Conservation (phyloP, 2,329 filamentous ascomycete genomes). For the Monosporascus ibericus region DNA sequence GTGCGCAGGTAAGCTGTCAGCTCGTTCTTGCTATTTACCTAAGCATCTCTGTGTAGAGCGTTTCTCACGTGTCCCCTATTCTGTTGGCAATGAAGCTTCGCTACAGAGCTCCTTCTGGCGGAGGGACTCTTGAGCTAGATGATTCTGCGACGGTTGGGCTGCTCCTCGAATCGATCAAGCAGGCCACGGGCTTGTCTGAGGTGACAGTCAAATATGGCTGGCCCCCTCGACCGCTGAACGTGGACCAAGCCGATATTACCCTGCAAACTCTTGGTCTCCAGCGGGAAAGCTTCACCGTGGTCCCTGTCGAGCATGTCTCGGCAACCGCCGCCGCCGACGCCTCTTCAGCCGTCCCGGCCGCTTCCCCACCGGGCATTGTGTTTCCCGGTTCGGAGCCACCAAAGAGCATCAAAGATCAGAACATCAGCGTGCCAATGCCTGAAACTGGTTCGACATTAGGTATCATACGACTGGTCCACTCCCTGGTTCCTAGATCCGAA, state of each 20-base stretch:
- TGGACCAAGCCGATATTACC: slow-evolving; percentile 44
- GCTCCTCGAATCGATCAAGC: slow-evolving; percentile 54
- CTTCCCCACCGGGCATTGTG: background rate
- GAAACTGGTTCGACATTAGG: slow-evolving; percentile 45
- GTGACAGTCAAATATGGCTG: slow-evolving; percentile 83
- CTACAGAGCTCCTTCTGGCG: slow-evolving; percentile 68
- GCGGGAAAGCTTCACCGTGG: slow-evolving; percentile 46
- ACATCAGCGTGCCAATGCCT: slow-evolving; percentile 43
- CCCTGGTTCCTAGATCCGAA: background rate
- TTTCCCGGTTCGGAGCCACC: slow-evolving; percentile 2
- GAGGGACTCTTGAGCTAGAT: slow-evolving; percentile 61
- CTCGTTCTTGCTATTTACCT: background rate
- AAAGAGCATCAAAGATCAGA: slow-evolving; percentile 30
- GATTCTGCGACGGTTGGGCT: slow-evolving; percentile 61
- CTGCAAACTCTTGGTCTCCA: slow-evolving; percentile 43
- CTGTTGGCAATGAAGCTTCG: slow-evolving; percentile 58
- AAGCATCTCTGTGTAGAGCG: background rate
- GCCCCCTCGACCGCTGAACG: slow-evolving; percentile 65
- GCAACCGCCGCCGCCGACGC: background rate
- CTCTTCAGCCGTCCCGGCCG: slow-evolving; percentile 2
- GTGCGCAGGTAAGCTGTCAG: background rate
- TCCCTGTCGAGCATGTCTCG: slow-evolving; percentile 30
- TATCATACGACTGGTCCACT: slow-evolving; percentile 18
- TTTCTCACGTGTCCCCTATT: background rate
- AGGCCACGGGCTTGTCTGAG: slow-evolving; percentile 56